Percentiles rank a stretch among this genome's conserved stretches.
Evolutionary conservation across 306 rosid species (phyloP).

Genomic region (Glycyrrhiza uralensis): DNA sequence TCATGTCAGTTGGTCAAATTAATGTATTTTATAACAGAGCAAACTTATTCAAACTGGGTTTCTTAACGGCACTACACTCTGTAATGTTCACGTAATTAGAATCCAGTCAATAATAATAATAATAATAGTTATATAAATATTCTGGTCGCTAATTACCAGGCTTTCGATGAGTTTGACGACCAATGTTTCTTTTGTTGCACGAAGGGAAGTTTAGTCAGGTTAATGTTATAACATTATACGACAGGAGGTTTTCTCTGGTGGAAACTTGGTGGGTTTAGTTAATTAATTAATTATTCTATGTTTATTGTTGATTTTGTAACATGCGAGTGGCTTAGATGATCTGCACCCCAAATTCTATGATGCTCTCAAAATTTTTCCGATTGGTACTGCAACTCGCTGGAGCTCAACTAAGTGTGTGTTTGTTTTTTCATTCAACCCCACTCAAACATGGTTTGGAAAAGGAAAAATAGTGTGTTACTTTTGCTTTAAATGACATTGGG

Average conservation of each 20-base stretch:
- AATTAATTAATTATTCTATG: not conserved
- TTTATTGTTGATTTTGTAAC: not conserved
- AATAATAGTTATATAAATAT: not conserved
- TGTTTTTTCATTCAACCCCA: too few relatives aligned
- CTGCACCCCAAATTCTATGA: not conserved
- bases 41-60: slow-evolving; percentile 28
- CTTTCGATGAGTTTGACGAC: slow-evolving; percentile 28
- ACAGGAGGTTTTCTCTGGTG: slow-evolving; percentile 31
- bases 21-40: slow-evolving; percentile 3
- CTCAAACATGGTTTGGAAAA: too few relatives aligned
- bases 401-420: too few relatives aligned
- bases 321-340: not conserved
- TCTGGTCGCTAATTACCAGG: slow-evolving; percentile 14
- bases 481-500: too few relatives aligned
- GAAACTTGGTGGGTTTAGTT: slow-evolving; percentile 7
- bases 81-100: slow-evolving; percentile 18
- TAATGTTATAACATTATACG: slow-evolving; percentile 25
- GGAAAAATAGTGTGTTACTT: too few relatives aligned
- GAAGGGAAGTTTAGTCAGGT: slow-evolving; percentile 6
- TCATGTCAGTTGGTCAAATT: not conserved
- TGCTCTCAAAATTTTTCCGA: not conserved
- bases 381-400: not conserved
- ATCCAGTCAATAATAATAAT: slow-evolving; percentile 14
- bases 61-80: slow-evolving; percentile 34
- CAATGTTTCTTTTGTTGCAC: slow-evolving; percentile 20